Conservation (phyloP, 2,329 filamentous ascomycete genomes). For the Fusarium aywerte region DNA sequence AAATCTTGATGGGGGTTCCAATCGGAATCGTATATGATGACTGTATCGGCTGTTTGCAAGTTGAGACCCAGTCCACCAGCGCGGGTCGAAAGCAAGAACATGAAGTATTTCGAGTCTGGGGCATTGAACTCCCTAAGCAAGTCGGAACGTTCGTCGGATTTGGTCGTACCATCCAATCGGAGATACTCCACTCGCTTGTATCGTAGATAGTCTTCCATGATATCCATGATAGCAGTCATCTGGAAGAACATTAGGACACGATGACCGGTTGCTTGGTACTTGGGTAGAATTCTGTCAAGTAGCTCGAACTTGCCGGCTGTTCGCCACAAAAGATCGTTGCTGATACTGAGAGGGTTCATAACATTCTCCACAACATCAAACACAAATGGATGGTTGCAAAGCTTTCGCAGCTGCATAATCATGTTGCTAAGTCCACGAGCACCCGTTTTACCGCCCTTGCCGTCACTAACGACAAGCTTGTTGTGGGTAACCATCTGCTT, state of each 20-base stretch:
- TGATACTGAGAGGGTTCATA: constrained; percentile 89
- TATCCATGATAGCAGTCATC: constrained; percentile 99
- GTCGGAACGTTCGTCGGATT: constrained; percentile 95
- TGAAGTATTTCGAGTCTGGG: constrained; percentile 91
- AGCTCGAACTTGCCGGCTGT: constrained; percentile 98
- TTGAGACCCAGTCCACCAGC: constrained; percentile 98
- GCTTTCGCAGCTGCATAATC: constrained; percentile 98
- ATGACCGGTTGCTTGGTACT: constrained; percentile 91
- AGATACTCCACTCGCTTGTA: constrained; percentile 86
- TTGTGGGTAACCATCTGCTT: constrained; percentile 98
- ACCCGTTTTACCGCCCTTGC: constrained; percentile 93
- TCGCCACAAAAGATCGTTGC: constrained; percentile 94
- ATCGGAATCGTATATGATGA: constrained; percentile 99
- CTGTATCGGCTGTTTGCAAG: constrained; percentile 95
- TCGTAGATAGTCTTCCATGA: constrained; percentile 98
- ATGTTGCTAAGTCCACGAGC: constrained; percentile 98
- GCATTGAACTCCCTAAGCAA: constrained; percentile 90
- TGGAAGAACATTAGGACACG: constrained; percentile 99
- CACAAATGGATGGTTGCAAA: constrained; percentile 99
- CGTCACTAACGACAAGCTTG: constrained; percentile 92
- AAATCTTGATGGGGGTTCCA: constrained; percentile 99
- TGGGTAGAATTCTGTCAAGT: constrained; percentile 89
- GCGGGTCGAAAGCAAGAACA: constrained; percentile 97
- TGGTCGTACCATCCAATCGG: constrained; percentile 94
- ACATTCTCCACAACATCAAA: constrained; percentile 98